A percentile compares a stretch with the other conserved stretches of the same genome.
Evolutionary conservation across 1,139 yeast species (phyloP).

Genomic region (Yamadazyma dushanensis): DNA sequence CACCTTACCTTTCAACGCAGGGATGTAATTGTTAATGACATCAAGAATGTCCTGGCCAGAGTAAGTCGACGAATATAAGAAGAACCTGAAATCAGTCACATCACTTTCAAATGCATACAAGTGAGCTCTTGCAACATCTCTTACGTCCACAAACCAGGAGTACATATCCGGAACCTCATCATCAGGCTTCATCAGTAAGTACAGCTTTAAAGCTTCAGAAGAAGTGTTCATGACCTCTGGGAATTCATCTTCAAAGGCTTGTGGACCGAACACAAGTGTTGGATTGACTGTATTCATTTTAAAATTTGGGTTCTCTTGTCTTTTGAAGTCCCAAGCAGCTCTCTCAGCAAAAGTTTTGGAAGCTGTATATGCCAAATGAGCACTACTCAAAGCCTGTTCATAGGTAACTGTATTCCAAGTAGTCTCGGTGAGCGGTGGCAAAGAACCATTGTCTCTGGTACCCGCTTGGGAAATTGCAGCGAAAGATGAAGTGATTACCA

Average conservation of each 20-base stretch:
- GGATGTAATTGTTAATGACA: conserved; percentile 24
- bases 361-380: conserved; percentile 27
- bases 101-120: conserved; percentile 37
- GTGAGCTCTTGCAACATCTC: conserved; percentile 56
- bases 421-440: conserved; percentile 23
- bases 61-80: conserved; percentile 35
- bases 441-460: background rate
- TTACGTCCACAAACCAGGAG: conserved; percentile 44
- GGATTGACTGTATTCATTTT: conserved; percentile 29
- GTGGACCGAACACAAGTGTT: conserved; percentile 40
- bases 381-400: conserved; percentile 27
- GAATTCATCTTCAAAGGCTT: conserved; percentile 29
- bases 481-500: conserved; percentile 28
- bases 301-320: conserved; percentile 26
- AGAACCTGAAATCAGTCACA: conserved; percentile 32
- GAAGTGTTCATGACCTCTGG: conserved; percentile 41
- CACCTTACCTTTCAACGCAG: conserved; percentile 36
- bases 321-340: conserved; percentile 55
- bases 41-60: conserved; percentile 38
- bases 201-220: conserved; percentile 32
- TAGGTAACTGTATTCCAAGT: conserved; percentile 40
- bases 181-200: conserved; percentile 18
- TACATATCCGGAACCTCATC: conserved; percentile 15
- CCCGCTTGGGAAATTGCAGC: conserved; percentile 19
- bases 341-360: conserved; percentile 34